phyloP scores from a whole-genome alignment of 2,329 filamentous ascomycete genomes.

The Fonsecaea pedrosoi region DNA sequence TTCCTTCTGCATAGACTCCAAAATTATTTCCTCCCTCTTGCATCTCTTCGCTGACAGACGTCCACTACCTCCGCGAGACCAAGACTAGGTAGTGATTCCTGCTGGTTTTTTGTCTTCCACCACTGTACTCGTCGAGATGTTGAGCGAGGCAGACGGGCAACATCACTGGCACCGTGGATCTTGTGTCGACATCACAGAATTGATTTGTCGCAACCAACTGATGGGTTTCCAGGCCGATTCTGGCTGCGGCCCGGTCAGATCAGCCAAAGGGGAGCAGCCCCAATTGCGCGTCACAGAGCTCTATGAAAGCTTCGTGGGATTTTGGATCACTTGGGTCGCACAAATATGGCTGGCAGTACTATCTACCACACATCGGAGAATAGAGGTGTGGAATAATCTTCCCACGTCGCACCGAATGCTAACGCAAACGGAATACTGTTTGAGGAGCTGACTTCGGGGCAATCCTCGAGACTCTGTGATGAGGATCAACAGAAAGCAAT shows the following conservation, averaged over 20 bases:
- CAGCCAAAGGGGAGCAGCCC: background rate
- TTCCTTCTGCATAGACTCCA: conserved; percentile 14
- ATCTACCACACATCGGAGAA: conserved; percentile 1
- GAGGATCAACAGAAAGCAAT: conserved; percentile 15
- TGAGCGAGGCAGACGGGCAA: conserved; percentile 17
- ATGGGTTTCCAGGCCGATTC: background rate
- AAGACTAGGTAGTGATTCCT: conserved; percentile 1
- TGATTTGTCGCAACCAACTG: conserved; percentile 17
- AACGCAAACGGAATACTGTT: background rate
- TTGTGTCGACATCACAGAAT: background rate
- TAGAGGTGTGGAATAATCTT: background rate
- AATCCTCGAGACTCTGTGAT: background rate
- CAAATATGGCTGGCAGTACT: background rate
- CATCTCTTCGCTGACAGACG: conserved; percentile 24
- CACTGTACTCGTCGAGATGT: conserved; percentile 12
- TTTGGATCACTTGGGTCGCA: background rate
- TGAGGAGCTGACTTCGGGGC: background rate
- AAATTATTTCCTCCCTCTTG: conserved; percentile 29
- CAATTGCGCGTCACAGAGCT: background rate
- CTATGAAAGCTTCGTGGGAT: background rate
- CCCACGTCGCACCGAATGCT: conserved; percentile 1
- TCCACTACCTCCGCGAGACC: conserved; percentile 9
- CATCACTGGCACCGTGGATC: conserved; percentile 14
- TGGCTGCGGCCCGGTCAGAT: conserved; percentile 2
- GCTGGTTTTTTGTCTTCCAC: background rate